Evolutionary conservation across 169 alveolate genomes (phyloP).

Genomic region (Eimeria necatrix): DNA sequence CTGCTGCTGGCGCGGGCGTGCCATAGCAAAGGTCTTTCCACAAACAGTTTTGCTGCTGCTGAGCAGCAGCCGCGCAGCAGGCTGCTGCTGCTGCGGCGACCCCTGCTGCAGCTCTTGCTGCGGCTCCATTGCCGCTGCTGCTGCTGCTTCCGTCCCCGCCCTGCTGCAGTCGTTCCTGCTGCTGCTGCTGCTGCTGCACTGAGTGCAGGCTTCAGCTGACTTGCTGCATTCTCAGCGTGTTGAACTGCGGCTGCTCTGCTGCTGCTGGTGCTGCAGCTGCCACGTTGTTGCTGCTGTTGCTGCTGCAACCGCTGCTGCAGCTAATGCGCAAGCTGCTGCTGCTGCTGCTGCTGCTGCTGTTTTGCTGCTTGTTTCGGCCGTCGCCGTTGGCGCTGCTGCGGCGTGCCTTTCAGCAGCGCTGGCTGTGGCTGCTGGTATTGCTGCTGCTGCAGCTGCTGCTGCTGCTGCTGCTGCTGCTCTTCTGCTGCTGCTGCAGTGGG

Average conservation of each 20-base stretch:
- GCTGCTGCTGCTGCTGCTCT: constrained; percentile 63
- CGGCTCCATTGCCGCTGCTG: constrained; percentile 15
- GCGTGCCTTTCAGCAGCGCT: not conserved
- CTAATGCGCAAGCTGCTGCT: not conserved
- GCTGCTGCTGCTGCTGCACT: constrained; percentile 55
- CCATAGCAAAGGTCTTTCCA: constrained; percentile 50
- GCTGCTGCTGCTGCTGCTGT: constrained; percentile 13
- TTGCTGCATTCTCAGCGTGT: not conserved
- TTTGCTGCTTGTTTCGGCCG: not conserved
- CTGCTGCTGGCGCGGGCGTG: constrained; percentile 28
- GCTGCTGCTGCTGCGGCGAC: constrained; percentile 32
- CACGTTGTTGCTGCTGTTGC: not conserved
- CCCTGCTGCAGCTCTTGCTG: constrained; percentile 1
- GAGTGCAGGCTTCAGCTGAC: not conserved
- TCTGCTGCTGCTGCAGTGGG: constrained; percentile 71
- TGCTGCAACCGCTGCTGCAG: not conserved
- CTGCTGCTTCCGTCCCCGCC: not conserved
- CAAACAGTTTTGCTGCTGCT: constrained; percentile 32
- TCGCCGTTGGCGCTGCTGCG: constrained; percentile 32
- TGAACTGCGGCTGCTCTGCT: not conserved
- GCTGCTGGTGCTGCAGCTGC: not conserved
- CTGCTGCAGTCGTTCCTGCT: not conserved
- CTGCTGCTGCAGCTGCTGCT: constrained; percentile 5
- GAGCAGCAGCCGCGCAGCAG: constrained; percentile 44
- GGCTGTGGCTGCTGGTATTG: not conserved